Conservation (phyloP, 306 rosid genomes). For the Begonia fuchsioides region DNA sequence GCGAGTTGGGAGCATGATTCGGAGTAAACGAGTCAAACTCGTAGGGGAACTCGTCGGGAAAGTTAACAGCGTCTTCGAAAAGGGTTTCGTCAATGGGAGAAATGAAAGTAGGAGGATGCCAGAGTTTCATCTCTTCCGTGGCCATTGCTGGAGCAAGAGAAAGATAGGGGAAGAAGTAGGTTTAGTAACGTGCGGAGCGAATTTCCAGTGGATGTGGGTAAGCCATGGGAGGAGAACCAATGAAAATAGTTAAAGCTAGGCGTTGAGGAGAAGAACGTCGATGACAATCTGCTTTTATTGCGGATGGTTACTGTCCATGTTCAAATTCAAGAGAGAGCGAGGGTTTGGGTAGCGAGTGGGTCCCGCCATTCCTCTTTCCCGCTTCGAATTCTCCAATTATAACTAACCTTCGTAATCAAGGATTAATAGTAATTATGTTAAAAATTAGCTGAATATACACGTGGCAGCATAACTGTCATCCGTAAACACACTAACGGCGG, state of each 20-base stretch:
- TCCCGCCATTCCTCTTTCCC: too few relatives aligned
- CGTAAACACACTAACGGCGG: too few relatives aligned
- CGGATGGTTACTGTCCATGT: background rate
- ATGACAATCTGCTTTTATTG: constrained; percentile 3
- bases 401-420: too few relatives aligned
- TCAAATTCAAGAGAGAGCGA: background rate
- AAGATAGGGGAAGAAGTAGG: too few relatives aligned
- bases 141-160: background rate
- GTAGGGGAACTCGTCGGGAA: constrained; percentile 11
- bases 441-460: too few relatives aligned
- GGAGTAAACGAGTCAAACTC: constrained; percentile 7
- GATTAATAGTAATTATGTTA: too few relatives aligned
- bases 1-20: constrained; percentile 6
- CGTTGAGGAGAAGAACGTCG: background rate
- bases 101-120: background rate
- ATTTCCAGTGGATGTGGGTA: background rate
- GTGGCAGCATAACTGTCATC: too few relatives aligned
- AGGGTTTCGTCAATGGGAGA: too few relatives aligned
- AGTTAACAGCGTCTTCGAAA: background rate
- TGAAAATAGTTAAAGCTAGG: constrained; percentile 1
- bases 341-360: constrained; percentile 4
- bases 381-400: too few relatives aligned
- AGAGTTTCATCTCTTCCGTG: background rate
- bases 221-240: background rate
- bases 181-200: constrained; percentile 1